Evolutionary conservation across 2,329 filamentous ascomycete genomes (phyloP), one percentile per base, ranked within the genome.

Genomic region (Pestalotiopsis sp.): DNA sequence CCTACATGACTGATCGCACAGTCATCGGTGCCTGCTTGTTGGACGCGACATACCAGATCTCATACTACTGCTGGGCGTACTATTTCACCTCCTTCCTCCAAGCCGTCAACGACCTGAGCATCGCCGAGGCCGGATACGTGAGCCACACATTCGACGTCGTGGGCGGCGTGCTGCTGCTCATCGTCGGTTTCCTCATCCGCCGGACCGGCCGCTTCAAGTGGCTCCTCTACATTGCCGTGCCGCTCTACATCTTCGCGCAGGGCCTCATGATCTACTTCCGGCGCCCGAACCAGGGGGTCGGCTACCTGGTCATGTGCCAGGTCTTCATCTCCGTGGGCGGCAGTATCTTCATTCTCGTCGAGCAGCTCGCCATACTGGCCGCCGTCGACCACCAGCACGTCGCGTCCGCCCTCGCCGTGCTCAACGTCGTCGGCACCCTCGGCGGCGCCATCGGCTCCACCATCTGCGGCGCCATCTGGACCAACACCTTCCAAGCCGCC

Each of bases 391-490:
- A 89, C 70, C 80, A 86, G 69, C 80, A 88, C 69, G 82, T 89
- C 10, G 85, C 88, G 26, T 80, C 83, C 2, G 82, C 85, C 11
- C 82, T 88, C 3, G 86, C 87, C 4, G 78, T 91, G 68, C 81
- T 87, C 66, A 80, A 84, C 14, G 82, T 89, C 1, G 84, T 86
- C 48, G 83, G 84, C 69, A 83, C 83, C 63, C 81, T 90, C 67
- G 88, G 88, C 65, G 85, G 84, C 38, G 84, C 86, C 2, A 81
- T 89, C 10, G 87, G 87, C 11, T 79, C 80, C 3, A 84, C 87
- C n/a, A 82, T 91, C 64, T 85, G 87, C 3, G 85, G 83, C 3
- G 86, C 87, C 2, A 85, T 91, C 70, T 91, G 88, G 87, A 85
- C 83, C 0, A 82, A 84, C 71, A 82, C 83, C 2, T 84, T 91